Base-by-base conservation (phyloP, 1,284 basidiomycete genomes). In the Macrocybe sp. region DNA sequence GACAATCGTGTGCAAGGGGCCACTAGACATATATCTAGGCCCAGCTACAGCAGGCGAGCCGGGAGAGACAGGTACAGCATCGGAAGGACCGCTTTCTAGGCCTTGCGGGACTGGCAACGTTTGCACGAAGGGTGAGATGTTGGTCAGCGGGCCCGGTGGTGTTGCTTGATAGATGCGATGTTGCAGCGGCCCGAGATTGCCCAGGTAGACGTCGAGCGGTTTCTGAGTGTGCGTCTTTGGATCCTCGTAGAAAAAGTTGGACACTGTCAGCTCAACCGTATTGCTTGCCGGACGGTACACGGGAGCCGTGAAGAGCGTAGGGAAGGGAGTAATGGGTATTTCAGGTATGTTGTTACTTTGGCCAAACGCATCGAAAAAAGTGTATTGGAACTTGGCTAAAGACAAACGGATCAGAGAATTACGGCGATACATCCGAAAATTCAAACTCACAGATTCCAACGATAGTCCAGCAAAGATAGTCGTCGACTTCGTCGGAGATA, bases 391-490 rank as follows among this genome's bases (percentile, higher is more conserved):
- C 66, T 92, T 91, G 46, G 89, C 89, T 91, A 53, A 39, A 54
- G 49, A 49, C 8, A 3, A 49, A 33, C 28, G 32, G 35, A 57
- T 50, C 48, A 56, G 47, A 47, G 47, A 56, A 54, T 61, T 52
- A 57, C 53, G 46, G 49, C 37, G 33, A 41, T 41, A 52, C 39
- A 38, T 35, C 10, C 47, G 32, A 37, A 48, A 54, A 46, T 4
- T 4, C 45, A 60, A 51, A 79, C 92, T 68, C 68, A 94, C 92
- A 92, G 46, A 97, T 94, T 43, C 94, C 91, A 52, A 94, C 91
- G 55, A 97, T 93, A 7, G 92, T 93, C 94, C 94, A 97, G 60
- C 91, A 92, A 50, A 95, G 76, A 69, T 91, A 93, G 62, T 97
- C 94, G 60, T 96, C 92, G 9, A 97, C 91, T 64, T 92, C 89